phyloP scores from a whole-genome alignment of 2,329 filamentous ascomycete species.

The Zymoseptoria tritici region DNA sequence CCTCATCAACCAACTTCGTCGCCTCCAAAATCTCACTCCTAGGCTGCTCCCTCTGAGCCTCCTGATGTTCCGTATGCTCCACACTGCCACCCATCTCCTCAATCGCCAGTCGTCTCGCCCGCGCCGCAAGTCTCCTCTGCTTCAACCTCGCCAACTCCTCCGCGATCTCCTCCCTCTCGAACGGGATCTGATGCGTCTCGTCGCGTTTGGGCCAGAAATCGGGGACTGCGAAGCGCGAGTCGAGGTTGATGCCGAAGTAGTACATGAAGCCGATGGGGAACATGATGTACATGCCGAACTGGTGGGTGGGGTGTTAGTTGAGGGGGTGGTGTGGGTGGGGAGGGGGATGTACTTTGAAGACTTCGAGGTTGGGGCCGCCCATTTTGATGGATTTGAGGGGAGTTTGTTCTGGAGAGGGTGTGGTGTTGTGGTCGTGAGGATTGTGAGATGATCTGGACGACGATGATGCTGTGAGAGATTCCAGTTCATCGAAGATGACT shows the following conservation, averaged over 20 bases:
- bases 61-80: constrained; percentile 18
- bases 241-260: constrained; percentile 98
- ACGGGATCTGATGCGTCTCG: constrained; percentile 67
- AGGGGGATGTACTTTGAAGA: constrained; percentile 67
- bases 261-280: constrained; percentile 99
- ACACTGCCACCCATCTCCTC: constrained; percentile 27
- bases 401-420: not conserved
- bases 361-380: constrained; percentile 83
- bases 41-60: constrained; percentile 16
- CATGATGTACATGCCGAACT: constrained; percentile 99
- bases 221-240: constrained; percentile 78
- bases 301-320: not conserved
- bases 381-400: constrained; percentile 37
- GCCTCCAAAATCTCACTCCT: constrained; percentile 21
- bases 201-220: constrained; percentile 89
- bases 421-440: not conserved
- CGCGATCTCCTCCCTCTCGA: constrained; percentile 73
- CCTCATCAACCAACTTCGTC: constrained; percentile 14
- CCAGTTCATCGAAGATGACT: too few relatives aligned
- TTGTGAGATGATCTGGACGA: constrained; percentile 1
- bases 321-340: not conserved
- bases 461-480: constrained; percentile 2
- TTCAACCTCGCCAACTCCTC: constrained; percentile 69
- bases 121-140: constrained; percentile 39
- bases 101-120: constrained; percentile 41